Evolutionary conservation across 2,329 filamentous ascomycete genomes (phyloP), one percentile per base, ranked within the genome.

Genomic region (Arthrobotrys sphaeroides): DNA sequence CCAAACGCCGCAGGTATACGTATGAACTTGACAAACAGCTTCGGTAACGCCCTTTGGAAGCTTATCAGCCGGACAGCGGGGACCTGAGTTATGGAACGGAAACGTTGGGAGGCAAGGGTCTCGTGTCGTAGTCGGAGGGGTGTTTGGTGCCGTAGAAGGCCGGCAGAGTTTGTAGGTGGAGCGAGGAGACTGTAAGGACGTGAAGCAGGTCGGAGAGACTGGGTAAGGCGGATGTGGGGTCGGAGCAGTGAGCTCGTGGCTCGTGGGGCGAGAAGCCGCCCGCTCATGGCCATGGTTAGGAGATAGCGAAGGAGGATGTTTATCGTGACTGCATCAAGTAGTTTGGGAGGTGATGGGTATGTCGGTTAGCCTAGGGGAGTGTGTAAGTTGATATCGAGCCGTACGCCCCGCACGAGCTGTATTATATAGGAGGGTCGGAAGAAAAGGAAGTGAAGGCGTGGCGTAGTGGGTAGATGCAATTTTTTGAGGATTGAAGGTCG

Each of bases 1-100:
- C 94, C 95, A 80, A 97, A 94, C 84, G 97, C 90, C 70, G 95
- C 95, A 18, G 95, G 95, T 65, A 97, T 86, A 68, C 93, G 89
- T 36, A 90, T 87, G 79, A 99, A 90, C 84, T 97, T 99, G 81
- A 95, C 84, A n/a, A 95, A 89, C 59, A 99, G 86, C 82, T 92
- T 94, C 1, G 96, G 96, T 31, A 99, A 84, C 10, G 86, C 85
- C 47, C 89, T 84, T n/a, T 85, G 85, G 80, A 91, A 90, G n/a
- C 88, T 90, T 55, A 90, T 88, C 64, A 86, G 86, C 61, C 89
- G 85, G 43, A 89, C 86, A 13, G 87, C 87, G 61, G 88, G 87
- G 20, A 90, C 83, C 24, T 77, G 65, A 20, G 73, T 77, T 45
- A 77, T 70, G 24, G 73, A 77, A 13, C 73, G 73, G 61, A 77